These are phyloP conservation scores for Rubroboletus pulcherrimus DNA, from an alignment of 768 basidiomycete genomes.

Conservation along the genomic window DNA sequence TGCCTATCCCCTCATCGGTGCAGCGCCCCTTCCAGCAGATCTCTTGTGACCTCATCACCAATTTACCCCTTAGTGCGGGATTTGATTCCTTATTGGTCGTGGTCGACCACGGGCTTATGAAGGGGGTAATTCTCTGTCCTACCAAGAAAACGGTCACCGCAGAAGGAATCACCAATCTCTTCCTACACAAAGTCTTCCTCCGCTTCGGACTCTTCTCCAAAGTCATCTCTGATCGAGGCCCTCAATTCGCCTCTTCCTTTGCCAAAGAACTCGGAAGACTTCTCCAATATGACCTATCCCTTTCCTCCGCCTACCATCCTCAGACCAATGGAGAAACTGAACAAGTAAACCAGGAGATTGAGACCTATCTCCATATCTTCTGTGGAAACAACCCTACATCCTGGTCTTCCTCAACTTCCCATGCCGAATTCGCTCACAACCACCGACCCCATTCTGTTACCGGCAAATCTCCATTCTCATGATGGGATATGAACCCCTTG, in stretches of 20 bases:
- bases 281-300: background rate
- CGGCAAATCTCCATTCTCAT: too few species aligned
- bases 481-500: background rate
- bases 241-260: too few species aligned
- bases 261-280: too few species aligned
- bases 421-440: too few species aligned
- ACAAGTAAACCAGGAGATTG: background rate
- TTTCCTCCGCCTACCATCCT: background rate
- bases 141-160: too few species aligned
- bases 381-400: background rate
- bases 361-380: background rate
- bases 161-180: too few species aligned
- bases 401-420: background rate
- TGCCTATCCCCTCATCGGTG: rapidly evolving
- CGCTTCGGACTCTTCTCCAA: too few species aligned
- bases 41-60: background rate
- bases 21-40: background rate
- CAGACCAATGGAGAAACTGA: background rate
- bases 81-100: background rate
- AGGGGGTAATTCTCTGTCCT: background rate
- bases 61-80: background rate
- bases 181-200: too few species aligned
- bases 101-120: background rate
- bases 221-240: too few species aligned
- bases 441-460: background rate